Percentiles rank a stretch among this genome's conserved stretches.
phyloP scores from a whole-genome alignment of 768 basidiomycete genomes.

The Thelephora ganbajun region DNA sequence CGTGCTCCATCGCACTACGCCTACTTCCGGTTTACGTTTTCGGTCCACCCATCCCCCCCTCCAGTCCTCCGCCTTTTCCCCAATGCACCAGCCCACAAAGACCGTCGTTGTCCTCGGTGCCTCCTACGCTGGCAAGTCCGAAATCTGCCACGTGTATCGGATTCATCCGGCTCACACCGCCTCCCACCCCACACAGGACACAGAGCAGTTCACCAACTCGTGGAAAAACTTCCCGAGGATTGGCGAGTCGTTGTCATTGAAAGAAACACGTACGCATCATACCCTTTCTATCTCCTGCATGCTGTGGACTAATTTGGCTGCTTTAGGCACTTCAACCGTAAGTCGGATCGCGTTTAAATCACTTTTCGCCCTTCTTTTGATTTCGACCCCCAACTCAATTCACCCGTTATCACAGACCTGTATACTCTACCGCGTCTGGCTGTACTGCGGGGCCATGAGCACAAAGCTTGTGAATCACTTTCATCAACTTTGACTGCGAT shows the following conservation, averaged over 20 bases:
- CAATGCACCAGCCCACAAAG: slow-evolving; percentile 5
- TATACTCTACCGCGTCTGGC: slow-evolving; percentile 47
- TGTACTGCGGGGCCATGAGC: slow-evolving; percentile 44
- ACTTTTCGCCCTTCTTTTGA: too few species aligned
- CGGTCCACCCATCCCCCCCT: too few species aligned
- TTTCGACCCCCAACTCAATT: too few species aligned
- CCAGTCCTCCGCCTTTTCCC: not conserved
- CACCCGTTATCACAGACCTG: slow-evolving; percentile 9
- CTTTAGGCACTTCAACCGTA: too few species aligned
- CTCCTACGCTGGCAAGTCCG: slow-evolving; percentile 35
- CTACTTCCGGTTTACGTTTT: too few species aligned
- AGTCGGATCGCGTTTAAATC: too few species aligned
- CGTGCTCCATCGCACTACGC: too few species aligned
- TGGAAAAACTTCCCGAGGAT: slow-evolving; percentile 30
- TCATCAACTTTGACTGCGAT: too few species aligned
- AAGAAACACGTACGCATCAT: slow-evolving; percentile 38
- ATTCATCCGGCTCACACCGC: not conserved
- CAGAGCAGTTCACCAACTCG: slow-evolving; percentile 34
- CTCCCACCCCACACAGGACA: slow-evolving; percentile 21
- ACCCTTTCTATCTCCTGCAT: too few species aligned
- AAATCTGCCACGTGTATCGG: not conserved
- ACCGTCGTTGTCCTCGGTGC: slow-evolving; percentile 43
- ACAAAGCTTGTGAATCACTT: slow-evolving; percentile 32
- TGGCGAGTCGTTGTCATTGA: slow-evolving; percentile 48
- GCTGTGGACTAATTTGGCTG: too few species aligned